Evolutionary conservation across 768 basidiomycete genomes (phyloP).

Genomic region (Lactarius evosmus): DNA sequence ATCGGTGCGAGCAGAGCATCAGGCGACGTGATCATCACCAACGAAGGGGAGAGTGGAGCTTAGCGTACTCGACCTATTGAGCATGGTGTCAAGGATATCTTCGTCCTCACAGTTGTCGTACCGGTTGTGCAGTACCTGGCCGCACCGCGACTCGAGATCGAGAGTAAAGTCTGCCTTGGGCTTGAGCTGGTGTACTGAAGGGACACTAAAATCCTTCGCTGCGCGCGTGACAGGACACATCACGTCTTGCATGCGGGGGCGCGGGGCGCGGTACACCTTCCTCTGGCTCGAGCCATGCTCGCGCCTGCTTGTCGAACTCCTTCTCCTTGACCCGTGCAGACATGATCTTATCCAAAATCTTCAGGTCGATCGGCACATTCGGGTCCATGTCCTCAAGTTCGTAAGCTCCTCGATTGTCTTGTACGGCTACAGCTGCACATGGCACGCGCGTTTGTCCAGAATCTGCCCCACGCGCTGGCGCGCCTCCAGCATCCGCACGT

Average conservation of each 20-base stretch:
- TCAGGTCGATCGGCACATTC: slow-evolving; percentile 65
- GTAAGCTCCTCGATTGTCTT: slow-evolving; percentile 76
- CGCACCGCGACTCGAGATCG: slow-evolving; percentile 73
- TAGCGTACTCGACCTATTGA: slow-evolving; percentile 71
- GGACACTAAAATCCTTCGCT: slow-evolving; percentile 74
- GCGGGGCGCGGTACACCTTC: slow-evolving; percentile 46
- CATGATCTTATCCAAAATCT: slow-evolving; percentile 62
- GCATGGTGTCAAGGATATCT: slow-evolving; percentile 69
- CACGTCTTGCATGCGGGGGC: slow-evolving; percentile 67
- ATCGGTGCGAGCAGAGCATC: slow-evolving; percentile 30
- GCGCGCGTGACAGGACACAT: slow-evolving; percentile 64
- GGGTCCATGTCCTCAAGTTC: slow-evolving; percentile 63
- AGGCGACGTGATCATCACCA: slow-evolving; percentile 63
- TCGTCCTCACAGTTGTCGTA: slow-evolving; percentile 54
- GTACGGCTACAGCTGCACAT: slow-evolving; percentile 60
- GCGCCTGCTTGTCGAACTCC: slow-evolving; percentile 78
- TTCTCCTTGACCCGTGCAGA: slow-evolving; percentile 63
- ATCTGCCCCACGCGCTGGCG: slow-evolving; percentile 63
- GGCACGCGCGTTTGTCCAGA: slow-evolving; percentile 74
- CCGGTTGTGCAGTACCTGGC: slow-evolving; percentile 63
- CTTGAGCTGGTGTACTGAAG: slow-evolving; percentile 61
- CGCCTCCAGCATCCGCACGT: slow-evolving; percentile 60
- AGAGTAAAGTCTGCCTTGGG: slow-evolving; percentile 68
- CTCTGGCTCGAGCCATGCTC: slow-evolving; percentile 63
- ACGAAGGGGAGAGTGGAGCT: slow-evolving; percentile 64